Base-by-base conservation (phyloP, 176 grass and related monocot species). In the Coix lacrymajobi region DNA sequence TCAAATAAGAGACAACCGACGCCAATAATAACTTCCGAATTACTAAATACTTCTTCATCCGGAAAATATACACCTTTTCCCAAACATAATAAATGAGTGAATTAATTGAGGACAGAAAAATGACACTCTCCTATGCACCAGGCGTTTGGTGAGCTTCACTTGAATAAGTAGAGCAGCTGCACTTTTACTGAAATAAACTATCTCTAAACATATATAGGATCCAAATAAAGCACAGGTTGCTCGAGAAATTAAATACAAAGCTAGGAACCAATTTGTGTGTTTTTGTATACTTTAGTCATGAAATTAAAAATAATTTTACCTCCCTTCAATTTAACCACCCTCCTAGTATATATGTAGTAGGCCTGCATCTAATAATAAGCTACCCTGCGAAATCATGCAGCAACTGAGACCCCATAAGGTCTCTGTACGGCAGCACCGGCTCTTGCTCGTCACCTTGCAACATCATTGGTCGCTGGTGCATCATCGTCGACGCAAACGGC, bases 351-450 rank as follows among this genome's bases (percentile, higher is more conserved):
- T 43, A 43, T 10, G 1, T 43, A 1, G 25, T 29, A 62, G 4
- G 10, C 24, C 54, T 8, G 15, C 12, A 29, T 34, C 78, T 86
- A 56, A 7, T 56, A 56, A 36, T 5, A 8, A 20, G 20, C 62
- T 65, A 81, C 8, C 65, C 85, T 80, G 74, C 78, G 7, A 97
- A 81, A 67, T 97, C 84, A 81, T 93, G 94, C 31, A 91, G 19
- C 51, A 91, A 61, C 12, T 91, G 86, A 20, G 90, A 85, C 10
- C 83, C 90, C 66, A 87, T 80, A 24, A 93, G 77, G 81, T 97
- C 87, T 41, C 57, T 93, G 3, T 88, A 93, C 15, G 85, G 90
- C 17, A 88, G 77, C 72, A 75, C 45, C 3, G 41, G 38, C 0
- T 76, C 43, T 30, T 84, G 78, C 2, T 79, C 77, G 7, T 73